A percentile compares a stretch with the other conserved stretches of the same genome.
These are phyloP conservation scores for Botrytis galanthina DNA, from an alignment of 2,329 filamentous ascomycete genomes.

Conservation along the genomic window DNA sequence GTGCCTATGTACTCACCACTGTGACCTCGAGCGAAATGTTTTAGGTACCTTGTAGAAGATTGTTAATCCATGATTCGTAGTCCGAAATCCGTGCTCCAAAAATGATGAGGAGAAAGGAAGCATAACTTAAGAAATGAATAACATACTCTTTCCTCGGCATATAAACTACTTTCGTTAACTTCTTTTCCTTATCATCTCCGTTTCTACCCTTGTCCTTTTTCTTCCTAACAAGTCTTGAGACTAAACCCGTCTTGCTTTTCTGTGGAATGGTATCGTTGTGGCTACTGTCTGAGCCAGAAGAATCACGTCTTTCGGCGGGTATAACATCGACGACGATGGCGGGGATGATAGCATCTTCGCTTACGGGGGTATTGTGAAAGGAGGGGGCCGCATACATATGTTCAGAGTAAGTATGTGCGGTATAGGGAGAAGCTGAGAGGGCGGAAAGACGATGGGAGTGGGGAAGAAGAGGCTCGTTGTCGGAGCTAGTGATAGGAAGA, in stretches of 20 bases:
- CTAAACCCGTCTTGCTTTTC: neutral
- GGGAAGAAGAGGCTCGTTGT: conserved; percentile 32
- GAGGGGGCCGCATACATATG: conserved; percentile 31
- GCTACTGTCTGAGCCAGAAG: neutral
- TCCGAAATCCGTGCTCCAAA: no score
- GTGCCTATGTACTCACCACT: conserved; percentile 35
- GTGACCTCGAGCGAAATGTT: conserved; percentile 35
- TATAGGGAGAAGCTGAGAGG: conserved; percentile 28
- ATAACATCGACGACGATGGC: conserved; percentile 33
- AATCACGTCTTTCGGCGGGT: conserved; percentile 6
- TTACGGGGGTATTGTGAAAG: conserved; percentile 32
- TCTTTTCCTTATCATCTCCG: conserved; percentile 13
- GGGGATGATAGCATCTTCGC: conserved; percentile 38
- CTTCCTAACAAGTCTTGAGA: conserved; percentile 18
- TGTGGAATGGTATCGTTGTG: neutral
- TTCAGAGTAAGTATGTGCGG: conserved; percentile 28
- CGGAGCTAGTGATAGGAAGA: conserved; percentile 27
- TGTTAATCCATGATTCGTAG: neutral
- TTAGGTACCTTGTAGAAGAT: conserved; percentile 25
- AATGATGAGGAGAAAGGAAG: neutral
- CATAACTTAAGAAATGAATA: neutral
- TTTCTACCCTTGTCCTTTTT: conserved; percentile 23
- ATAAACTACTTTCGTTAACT: conserved; percentile 34
- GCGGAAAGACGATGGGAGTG: conserved; percentile 2
- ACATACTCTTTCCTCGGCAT: conserved; percentile 36